Conservation (phyloP, 495 filamentous ascomycete species). For the Penicillium salamii region DNA sequence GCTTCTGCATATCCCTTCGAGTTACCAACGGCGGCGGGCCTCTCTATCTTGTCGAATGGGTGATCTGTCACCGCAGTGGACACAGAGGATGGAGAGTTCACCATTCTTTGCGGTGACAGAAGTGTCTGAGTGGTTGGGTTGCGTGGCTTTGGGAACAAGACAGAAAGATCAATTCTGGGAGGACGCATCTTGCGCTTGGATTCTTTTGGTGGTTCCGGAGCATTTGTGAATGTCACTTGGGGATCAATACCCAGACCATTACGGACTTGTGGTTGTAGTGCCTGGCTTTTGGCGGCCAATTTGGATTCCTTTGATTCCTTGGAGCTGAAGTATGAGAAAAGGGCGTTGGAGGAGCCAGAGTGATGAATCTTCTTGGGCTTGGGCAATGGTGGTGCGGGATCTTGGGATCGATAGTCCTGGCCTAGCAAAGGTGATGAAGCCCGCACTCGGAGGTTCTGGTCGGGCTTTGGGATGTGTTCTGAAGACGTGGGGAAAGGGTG, state of each 20-base stretch:
- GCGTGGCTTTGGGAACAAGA: conserved; percentile 46
- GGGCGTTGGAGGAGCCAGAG: conserved; percentile 34
- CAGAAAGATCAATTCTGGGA: conserved; percentile 42
- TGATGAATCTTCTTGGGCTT: conserved; percentile 33
- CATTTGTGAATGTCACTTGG: conserved; percentile 22
- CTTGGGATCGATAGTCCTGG: conserved; percentile 32
- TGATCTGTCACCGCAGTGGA: conserved; percentile 33
- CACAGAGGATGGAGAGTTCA: conserved; percentile 42
- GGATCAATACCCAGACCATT: conserved; percentile 22
- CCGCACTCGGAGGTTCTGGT: conserved; percentile 37
- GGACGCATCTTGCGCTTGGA: conserved; percentile 43
- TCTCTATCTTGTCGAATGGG: conserved; percentile 14
- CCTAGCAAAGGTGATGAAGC: conserved; percentile 46
- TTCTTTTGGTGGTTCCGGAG: conserved; percentile 28
- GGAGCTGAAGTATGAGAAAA: conserved; percentile 38
- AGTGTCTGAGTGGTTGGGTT: conserved; percentile 26
- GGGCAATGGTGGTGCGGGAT: conserved; percentile 22
- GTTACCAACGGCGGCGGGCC: conserved; percentile 8
- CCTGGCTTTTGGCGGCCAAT: conserved; percentile 13
- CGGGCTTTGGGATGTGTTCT: conserved; percentile 16
- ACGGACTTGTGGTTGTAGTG: conserved; percentile 22
- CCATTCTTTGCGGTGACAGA: conserved; percentile 45
- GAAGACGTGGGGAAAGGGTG: conserved; percentile 23
- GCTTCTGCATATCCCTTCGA: conserved; percentile 28
- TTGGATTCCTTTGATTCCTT: conserved; percentile 24